Evolutionary conservation across 257 asterid species (phyloP), one percentile per base, ranked within the genome.

Genomic region (Voacanga thouarsii): DNA sequence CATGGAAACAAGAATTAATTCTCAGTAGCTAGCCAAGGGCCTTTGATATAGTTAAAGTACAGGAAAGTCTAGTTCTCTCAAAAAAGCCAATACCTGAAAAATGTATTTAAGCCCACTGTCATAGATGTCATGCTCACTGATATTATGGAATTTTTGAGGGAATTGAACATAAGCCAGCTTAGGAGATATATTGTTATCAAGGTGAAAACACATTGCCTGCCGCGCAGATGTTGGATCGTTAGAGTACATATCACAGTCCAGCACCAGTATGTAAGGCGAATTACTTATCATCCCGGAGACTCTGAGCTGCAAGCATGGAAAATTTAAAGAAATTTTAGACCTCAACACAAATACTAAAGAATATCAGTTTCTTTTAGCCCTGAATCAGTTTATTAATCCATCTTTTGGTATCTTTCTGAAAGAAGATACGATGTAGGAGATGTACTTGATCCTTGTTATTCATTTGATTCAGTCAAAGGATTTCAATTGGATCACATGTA

Each of bases 201-300:
- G 86, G 61, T 80, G 88, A 55, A 88, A 86, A 37, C 92, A 88
- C 92, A 86, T 88, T 47, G 92, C 90, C 78, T 88, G 92, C 2
- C 86, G 73, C 1, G 92, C 92, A 0, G 92, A 88, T 44, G 87
- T 57, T 28, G 92, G 79, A 75, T 88, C 88, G 47, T 83, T 81
- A 74, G 79, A 79, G 76, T 84, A 82, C 88, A 88, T 84, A 81
- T 86, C 92, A 81, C 92, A 88, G 59, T 88, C 92, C 64, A 88
- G 61, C 59, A 84, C 84, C 71, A 88, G 33, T 77, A 86, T 72
- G 89, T 90, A 89, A 1, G 97, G 93, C 43, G 97, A 88, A 71
- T 92, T 92, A 89, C 95, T 92, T 51, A 89, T 51, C 47, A 83
- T 67, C 3, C 89, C 90, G 6, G 97, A 91, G 23, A 87, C 96